Evolutionary conservation across 345 rosid genomes (phyloP).

Genomic region (Sisymbrium altissimum): DNA sequence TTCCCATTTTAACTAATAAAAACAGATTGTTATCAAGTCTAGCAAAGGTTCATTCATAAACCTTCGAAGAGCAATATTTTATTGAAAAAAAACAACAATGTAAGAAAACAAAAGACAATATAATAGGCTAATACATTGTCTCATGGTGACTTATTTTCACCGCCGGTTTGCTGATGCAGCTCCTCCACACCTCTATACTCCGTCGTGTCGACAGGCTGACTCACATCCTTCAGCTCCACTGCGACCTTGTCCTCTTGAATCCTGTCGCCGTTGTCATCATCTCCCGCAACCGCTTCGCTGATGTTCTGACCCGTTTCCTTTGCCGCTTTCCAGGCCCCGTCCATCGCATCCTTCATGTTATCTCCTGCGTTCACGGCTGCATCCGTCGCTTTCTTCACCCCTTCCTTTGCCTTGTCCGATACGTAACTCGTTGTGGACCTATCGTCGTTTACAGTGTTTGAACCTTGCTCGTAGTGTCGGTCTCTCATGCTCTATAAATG

Average conservation of each 20-base stretch:
- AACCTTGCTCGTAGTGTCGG: constrained; percentile 11
- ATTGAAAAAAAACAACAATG: background rate
- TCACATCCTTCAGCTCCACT: constrained; percentile 32
- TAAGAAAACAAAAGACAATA: background rate
- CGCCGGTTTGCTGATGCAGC: constrained; percentile 27
- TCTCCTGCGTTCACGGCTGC: constrained; percentile 38
- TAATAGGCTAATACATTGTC: background rate
- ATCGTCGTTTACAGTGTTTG: constrained; percentile 16
- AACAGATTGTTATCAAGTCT: background rate
- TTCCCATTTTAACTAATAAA: background rate
- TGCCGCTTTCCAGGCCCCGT: constrained; percentile 45
- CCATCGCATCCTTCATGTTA: constrained; percentile 38
- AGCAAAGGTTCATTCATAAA: constrained; percentile 10
- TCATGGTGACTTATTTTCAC: constrained; percentile 29
- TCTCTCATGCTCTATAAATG: constrained; percentile 1
- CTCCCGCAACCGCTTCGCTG: constrained; percentile 21
- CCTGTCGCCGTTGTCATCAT: constrained; percentile 2
- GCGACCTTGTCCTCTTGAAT: constrained; percentile 39
- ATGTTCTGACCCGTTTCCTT: constrained; percentile 38
- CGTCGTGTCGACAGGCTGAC: constrained; percentile 45
- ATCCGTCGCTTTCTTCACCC: constrained; percentile 40
- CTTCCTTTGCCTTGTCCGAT: constrained; percentile 44
- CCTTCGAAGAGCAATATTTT: background rate
- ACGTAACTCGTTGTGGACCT: constrained; percentile 17
- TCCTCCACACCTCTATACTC: constrained; percentile 51